These are phyloP conservation scores for Ogataea angusta DNA, from an alignment of 805 yeast genomes.

Conservation along the genomic window DNA sequence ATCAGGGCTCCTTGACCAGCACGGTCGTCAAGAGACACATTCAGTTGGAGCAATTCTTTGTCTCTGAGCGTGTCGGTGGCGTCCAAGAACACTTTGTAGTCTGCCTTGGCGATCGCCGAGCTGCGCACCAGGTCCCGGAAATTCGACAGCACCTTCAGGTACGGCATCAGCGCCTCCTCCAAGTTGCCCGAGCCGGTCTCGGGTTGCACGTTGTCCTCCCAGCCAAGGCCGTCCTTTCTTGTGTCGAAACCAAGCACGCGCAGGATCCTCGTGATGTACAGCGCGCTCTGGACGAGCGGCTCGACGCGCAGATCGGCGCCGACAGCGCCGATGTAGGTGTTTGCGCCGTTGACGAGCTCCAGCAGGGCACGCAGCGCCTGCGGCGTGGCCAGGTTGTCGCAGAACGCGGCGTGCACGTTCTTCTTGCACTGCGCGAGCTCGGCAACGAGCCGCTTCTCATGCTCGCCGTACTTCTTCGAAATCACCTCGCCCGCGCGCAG, in stretches of 20 bases:
- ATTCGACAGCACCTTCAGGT: constrained; percentile 66
- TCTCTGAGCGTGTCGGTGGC: constrained; percentile 75
- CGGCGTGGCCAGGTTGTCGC: constrained; percentile 86
- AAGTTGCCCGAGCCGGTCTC: constrained; percentile 21
- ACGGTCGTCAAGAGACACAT: constrained; percentile 88
- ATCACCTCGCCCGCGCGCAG: constrained; percentile 47
- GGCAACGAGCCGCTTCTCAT: constrained; percentile 50
- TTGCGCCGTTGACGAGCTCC: constrained; percentile 68
- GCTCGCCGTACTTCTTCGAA: constrained; percentile 55
- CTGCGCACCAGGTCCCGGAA: constrained; percentile 82
- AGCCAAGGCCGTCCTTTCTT: constrained; percentile 72
- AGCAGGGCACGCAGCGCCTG: constrained; percentile 60
- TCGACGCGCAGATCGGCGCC: constrained; percentile 59
- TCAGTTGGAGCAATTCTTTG: constrained; percentile 65
- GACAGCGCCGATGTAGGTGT: constrained; percentile 62
- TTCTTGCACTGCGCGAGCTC: constrained; percentile 48
- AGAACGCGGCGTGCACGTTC: constrained; percentile 71
- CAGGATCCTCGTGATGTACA: constrained; percentile 69
- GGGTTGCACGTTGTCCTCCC: constrained; percentile 52
- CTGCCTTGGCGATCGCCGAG: constrained; percentile 61
- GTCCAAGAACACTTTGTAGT: constrained; percentile 52
- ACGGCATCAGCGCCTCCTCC: constrained; percentile 79
- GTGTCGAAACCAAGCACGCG: constrained; percentile 72
- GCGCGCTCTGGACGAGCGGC: constrained; percentile 58
- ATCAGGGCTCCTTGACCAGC: constrained; percentile 75